These are phyloP conservation scores for Venturia oleaginea DNA, from an alignment of 2,329 filamentous ascomycete genomes.

Conservation along the genomic window DNA sequence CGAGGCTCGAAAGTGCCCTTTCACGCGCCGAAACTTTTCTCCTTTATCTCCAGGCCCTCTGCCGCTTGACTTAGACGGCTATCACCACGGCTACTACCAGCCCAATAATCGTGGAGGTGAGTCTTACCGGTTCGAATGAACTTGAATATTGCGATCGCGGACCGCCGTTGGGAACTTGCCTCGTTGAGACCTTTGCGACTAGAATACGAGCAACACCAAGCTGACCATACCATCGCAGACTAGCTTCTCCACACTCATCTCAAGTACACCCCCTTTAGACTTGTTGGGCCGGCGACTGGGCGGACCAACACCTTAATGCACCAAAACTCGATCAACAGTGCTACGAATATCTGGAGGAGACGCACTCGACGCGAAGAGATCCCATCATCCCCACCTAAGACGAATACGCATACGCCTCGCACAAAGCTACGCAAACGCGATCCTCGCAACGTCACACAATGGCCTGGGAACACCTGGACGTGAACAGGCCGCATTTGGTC, in stretches of 20 bases:
- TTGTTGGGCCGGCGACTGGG: conserved; percentile 27
- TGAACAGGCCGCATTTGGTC: conserved; percentile 94
- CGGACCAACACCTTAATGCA: conserved; percentile 19
- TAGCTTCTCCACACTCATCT: neutral
- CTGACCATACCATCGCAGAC: neutral
- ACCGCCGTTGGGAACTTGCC: neutral
- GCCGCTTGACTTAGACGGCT: neutral
- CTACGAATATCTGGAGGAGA: neutral
- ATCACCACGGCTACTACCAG: neutral
- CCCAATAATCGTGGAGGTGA: neutral
- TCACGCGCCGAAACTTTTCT: neutral
- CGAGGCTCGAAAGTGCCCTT: neutral
- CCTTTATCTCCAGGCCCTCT: neutral
- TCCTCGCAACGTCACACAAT: conserved; percentile 35
- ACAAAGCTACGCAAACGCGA: neutral
- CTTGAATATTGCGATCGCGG: neutral
- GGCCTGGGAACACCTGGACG: conserved; percentile 71
- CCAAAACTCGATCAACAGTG: neutral
- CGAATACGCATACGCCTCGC: neutral
- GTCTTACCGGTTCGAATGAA: neutral
- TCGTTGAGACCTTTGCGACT: neutral
- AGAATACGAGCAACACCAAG: neutral
- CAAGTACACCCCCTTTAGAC: neutral
- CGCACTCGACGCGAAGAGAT: neutral
- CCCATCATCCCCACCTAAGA: conserved; percentile 5